These are phyloP conservation scores for Aspergillus pseudotamarii DNA, from an alignment of 2,329 filamentous ascomycete genomes.

Conservation along the genomic window DNA sequence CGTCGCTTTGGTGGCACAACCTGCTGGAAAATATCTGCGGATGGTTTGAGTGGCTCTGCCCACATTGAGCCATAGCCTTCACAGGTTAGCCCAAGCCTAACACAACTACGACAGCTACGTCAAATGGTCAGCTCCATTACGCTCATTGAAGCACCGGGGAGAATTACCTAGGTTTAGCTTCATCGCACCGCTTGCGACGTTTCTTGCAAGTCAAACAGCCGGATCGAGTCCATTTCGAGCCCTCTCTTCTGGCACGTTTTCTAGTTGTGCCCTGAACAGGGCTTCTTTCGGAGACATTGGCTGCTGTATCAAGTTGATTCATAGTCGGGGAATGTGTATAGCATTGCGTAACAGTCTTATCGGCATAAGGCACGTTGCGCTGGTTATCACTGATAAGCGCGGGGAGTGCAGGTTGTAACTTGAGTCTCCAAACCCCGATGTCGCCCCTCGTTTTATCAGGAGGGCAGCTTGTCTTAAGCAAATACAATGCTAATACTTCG, in stretches of 20 bases:
- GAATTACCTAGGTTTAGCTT: slow-evolving; percentile 38
- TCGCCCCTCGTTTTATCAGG: not conserved
- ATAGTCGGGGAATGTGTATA: slow-evolving; percentile 4
- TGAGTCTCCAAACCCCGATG: not conserved
- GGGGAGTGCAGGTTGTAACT: no score
- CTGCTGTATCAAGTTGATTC: not conserved
- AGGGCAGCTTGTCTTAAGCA: not conserved
- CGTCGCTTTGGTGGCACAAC: slow-evolving; percentile 23
- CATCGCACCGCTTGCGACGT: slow-evolving; percentile 42
- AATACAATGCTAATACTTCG: not conserved
- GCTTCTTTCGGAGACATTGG: slow-evolving; percentile 1
- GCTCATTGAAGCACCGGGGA: not conserved
- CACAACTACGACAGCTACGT: slow-evolving; percentile 36
- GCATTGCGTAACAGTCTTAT: not conserved
- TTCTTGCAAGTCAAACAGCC: slow-evolving; percentile 45
- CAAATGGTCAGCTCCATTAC: slow-evolving; percentile 10
- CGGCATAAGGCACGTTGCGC: not conserved
- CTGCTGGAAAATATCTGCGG: slow-evolving; percentile 32
- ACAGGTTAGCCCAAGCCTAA: slow-evolving; percentile 37
- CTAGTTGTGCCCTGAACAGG: slow-evolving; percentile 4
- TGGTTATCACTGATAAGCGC: slow-evolving; percentile 7
- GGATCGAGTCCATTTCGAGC: slow-evolving; percentile 40
- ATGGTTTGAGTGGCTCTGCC: slow-evolving; percentile 38
- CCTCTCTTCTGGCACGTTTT: slow-evolving; percentile 30
- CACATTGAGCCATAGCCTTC: slow-evolving; percentile 43